These are phyloP conservation scores for Hippophae gyantsensis DNA, from an alignment of 306 rosid genomes.

Conservation along the genomic window DNA sequence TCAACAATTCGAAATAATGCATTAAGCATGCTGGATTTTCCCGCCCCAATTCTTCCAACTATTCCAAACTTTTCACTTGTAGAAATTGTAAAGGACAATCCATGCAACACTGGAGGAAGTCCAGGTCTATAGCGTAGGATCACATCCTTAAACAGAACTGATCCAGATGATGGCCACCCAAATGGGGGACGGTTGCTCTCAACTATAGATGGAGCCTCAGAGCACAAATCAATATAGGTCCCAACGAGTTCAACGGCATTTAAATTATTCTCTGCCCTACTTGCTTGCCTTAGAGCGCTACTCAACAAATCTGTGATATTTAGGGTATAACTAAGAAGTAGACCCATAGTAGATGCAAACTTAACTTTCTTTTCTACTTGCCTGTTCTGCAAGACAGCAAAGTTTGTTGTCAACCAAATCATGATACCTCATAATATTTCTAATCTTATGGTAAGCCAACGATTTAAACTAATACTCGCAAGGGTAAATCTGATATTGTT, in stretches of 20 bases:
- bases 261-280: constrained; percentile 73
- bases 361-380: constrained; percentile 38
- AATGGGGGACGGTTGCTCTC: constrained; percentile 61
- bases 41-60: constrained; percentile 96
- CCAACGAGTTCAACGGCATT: constrained; percentile 84
- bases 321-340: constrained; percentile 73
- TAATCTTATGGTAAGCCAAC: constrained; percentile 65
- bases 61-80: constrained; percentile 79
- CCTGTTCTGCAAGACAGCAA: constrained; percentile 72
- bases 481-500: constrained; percentile 68
- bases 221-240: constrained; percentile 50
- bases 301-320: constrained; percentile 70
- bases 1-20: constrained; percentile 81
- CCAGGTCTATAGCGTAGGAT: constrained; percentile 78
- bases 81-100: constrained; percentile 50
- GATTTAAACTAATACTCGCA: constrained; percentile 45
- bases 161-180: constrained; percentile 80
- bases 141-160: constrained; percentile 61
- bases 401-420: constrained; percentile 78
- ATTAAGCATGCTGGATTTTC: constrained; percentile 90
- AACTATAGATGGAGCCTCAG: constrained; percentile 61
- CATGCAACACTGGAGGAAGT: constrained; percentile 81
- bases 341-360: constrained; percentile 80
- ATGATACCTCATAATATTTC: constrained; percentile 76
- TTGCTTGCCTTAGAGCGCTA: constrained; percentile 68